These are phyloP conservation scores for Picea mariana DNA, from an alignment of 83 land plant species.

Conservation along the genomic window DNA sequence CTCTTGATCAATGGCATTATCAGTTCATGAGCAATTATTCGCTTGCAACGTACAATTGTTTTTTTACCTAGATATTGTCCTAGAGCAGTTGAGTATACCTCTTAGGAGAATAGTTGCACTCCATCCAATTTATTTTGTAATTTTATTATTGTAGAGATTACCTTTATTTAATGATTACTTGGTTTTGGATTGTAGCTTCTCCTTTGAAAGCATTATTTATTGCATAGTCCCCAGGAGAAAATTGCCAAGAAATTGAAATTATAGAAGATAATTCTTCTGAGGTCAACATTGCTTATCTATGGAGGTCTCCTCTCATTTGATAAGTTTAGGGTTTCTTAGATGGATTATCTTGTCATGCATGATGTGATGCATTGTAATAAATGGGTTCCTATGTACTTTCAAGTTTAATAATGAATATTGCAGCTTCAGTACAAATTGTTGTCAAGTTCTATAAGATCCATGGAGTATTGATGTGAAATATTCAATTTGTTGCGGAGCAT, in stretches of 20 bases:
- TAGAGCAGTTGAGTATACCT: background rate
- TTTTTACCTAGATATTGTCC: background rate
- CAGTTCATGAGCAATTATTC: background rate
- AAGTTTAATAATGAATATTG: too few species aligned
- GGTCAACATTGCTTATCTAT: background rate
- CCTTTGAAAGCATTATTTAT: constrained; percentile 10
- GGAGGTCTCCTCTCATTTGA: background rate
- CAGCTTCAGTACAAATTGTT: too few species aligned
- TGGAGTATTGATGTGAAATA: too few species aligned
- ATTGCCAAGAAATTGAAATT: background rate
- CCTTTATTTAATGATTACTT: background rate
- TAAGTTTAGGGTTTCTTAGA: constrained; percentile 1
- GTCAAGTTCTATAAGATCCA: too few species aligned
- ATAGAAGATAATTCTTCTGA: constrained; percentile 10
- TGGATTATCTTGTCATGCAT: too few species aligned
- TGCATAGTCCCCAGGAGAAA: constrained; percentile 1
- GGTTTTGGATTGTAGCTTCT: constrained; percentile 8
- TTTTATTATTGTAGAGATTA: too few species aligned
- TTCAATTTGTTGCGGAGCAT: too few species aligned
- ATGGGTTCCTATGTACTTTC: too few species aligned
- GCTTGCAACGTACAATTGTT: background rate
- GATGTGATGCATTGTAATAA: too few species aligned
- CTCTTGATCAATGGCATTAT: background rate
- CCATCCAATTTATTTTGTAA: too few species aligned
- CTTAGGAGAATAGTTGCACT: too few species aligned